Percentiles rank a stretch among this genome's conserved stretches.
Evolutionary conservation across 495 filamentous ascomycete species (phyloP).

Genomic region (Hypoxylon intermedium): DNA sequence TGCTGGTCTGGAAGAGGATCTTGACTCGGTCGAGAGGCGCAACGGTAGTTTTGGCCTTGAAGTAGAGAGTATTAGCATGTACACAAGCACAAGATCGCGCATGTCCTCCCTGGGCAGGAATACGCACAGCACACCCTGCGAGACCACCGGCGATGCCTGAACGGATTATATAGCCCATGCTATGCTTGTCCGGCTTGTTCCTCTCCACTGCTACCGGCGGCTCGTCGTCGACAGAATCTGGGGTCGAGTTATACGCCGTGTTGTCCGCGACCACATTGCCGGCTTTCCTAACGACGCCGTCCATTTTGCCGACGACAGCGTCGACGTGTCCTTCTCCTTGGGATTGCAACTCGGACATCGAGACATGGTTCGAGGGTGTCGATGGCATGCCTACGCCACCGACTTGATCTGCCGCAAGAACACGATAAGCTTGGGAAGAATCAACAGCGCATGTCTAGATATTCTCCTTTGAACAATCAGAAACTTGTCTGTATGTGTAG

Average conservation of each 20-base stretch:
- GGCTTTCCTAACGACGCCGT: constrained; percentile 33
- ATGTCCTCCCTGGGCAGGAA: not conserved
- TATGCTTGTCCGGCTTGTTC: constrained; percentile 67
- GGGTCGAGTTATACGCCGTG: constrained; percentile 24
- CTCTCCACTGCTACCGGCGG: constrained; percentile 44
- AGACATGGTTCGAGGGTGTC: constrained; percentile 57
- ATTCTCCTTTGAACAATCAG: not conserved
- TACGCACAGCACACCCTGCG: constrained; percentile 83
- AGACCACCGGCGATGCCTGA: constrained; percentile 86
- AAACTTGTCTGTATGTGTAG: not conserved
- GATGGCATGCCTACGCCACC: constrained; percentile 55
- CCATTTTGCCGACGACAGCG: constrained; percentile 35
- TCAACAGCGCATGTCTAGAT: constrained; percentile 22
- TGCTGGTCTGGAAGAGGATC: constrained; percentile 96
- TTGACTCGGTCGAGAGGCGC: constrained; percentile 97
- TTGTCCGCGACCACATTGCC: constrained; percentile 29
- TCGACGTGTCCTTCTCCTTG: constrained; percentile 44
- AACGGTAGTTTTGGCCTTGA: constrained; percentile 91
- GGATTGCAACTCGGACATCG: constrained; percentile 53
- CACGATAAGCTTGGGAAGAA: not conserved
- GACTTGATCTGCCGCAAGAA: constrained; percentile 24
- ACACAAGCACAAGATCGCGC: not conserved
- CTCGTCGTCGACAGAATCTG: constrained; percentile 46
- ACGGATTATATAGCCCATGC: constrained; percentile 79
- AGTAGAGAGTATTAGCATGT: constrained; percentile 3